Base-by-base conservation (phyloP, 169 alveolate genomes). In the Cryptosporidium xiaoi region DNA sequence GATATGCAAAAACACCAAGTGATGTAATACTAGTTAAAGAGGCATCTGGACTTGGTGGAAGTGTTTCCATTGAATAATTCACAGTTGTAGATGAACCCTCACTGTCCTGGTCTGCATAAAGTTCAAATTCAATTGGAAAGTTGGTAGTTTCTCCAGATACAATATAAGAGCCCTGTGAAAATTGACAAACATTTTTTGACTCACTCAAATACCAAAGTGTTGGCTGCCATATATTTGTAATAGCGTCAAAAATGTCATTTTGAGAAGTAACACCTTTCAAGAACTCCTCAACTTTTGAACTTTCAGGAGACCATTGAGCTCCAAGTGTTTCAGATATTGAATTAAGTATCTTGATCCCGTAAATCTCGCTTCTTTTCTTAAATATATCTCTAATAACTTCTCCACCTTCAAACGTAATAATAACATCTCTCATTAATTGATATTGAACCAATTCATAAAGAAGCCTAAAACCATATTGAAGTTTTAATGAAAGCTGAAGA, bases 1-100 rank as follows among this genome's bases (percentile, higher is more conserved):
- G 87, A 40, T 77, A 77, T 34, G 87, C 87, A 77, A 77, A 77
- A 2, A 77, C 64, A 8, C 87, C 87, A 8, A 77, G 33, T 6
- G 87, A 77, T 12, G 87, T 77, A 18, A 77, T 66, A 40, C 87
- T 77, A 40, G 71, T 62, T 18, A 77, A 34, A n/a, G 87, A 44
- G 7, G 87, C 87, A 36, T 77, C 87, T 4, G 87, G 87, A 60
- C 71, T 77, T 6, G 87, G 87, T 3, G 87, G 87, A 40, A 50
- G 65, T 1, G 87, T 77, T 50, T 77, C 87, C 87, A 77, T 77
- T 58, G 87, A 40, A 20, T 58, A 77, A 34, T 77, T 77, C 7
- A 77, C 87, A 13, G 87, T 77, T 13, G 87, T 77, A 24, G 87
- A 29, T 18, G 87, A 77, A 29, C 87, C 87, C 46, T 77, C 87